phyloP scores from a whole-genome alignment of 495 filamentous ascomycete genomes.

The Usnea hakonensis region DNA sequence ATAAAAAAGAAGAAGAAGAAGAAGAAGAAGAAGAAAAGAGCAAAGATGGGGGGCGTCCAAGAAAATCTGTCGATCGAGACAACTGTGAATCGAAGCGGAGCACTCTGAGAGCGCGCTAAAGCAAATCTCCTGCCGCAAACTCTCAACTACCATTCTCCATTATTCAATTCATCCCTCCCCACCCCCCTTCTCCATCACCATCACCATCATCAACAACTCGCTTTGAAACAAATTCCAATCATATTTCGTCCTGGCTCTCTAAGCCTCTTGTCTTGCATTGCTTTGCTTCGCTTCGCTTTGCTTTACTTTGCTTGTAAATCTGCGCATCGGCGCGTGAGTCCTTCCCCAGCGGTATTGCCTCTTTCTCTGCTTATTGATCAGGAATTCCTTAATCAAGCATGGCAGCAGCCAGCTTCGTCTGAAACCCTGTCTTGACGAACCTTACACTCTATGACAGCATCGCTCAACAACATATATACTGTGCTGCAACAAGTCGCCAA shows the following conservation, averaged over 20 bases:
- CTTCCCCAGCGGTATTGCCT: not conserved
- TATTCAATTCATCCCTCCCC: constrained; percentile 4
- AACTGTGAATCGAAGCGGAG: not conserved
- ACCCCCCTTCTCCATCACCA: not conserved
- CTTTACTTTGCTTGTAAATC: constrained; percentile 3
- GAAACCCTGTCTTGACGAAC: not conserved
- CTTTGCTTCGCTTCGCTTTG: not conserved
- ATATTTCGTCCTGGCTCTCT: not conserved
- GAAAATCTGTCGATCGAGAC: constrained; percentile 1
- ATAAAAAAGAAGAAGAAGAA: no score
- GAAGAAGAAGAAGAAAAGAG: not conserved
- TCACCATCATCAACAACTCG: constrained; percentile 2
- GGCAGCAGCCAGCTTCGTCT: constrained; percentile 8
- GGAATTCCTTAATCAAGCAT: constrained; percentile 9
- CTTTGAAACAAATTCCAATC: not conserved
- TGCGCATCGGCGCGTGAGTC: constrained; percentile 1
- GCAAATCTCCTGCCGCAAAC: constrained; percentile 10
- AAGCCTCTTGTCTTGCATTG: not conserved
- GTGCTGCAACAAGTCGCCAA: not conserved
- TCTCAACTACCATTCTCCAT: constrained; percentile 13
- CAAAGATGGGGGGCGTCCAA: not conserved
- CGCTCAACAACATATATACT: not conserved
- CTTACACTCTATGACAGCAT: not conserved
- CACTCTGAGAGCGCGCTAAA: constrained; percentile 6
- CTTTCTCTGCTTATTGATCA: constrained; percentile 16